Evolutionary conservation across 2,329 filamentous ascomycete genomes (phyloP).

Genomic region (Sclerotinia trifoliorum): DNA sequence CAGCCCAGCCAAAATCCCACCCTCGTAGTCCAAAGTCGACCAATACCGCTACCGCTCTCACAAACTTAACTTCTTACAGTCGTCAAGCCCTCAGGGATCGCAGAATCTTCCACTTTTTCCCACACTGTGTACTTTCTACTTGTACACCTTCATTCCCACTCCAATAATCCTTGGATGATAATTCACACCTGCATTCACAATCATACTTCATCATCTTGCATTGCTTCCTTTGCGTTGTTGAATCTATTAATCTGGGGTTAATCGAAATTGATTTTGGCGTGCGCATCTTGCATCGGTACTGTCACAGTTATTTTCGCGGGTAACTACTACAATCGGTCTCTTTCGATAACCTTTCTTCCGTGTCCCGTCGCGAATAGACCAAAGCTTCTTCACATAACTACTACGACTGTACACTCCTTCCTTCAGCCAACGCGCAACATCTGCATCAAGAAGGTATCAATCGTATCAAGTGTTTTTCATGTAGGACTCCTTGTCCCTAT

Average conservation of each 20-base stretch:
- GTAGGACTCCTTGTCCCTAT: not conserved
- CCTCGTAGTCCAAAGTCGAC: not conserved
- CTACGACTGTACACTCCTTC: not conserved
- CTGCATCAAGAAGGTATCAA: conserved; percentile 9
- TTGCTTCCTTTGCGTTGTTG: conserved; percentile 10
- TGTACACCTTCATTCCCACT: not conserved
- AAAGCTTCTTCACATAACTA: conserved; percentile 10
- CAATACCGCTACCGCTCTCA: not conserved
- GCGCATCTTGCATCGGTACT: not conserved
- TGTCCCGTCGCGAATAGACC: conserved; percentile 16
- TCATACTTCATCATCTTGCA: conserved; percentile 15
- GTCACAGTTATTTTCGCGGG: not conserved
- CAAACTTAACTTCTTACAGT: not conserved
- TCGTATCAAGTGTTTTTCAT: conserved; percentile 6
- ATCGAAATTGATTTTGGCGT: not conserved
- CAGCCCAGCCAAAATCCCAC: not conserved
- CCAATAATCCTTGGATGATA: conserved; percentile 4
- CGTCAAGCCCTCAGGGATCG: conserved; percentile 21
- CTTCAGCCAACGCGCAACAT: conserved; percentile 8
- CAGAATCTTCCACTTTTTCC: conserved; percentile 15
- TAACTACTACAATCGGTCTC: not conserved
- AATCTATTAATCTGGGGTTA: conserved; percentile 5
- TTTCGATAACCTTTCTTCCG: conserved; percentile 15
- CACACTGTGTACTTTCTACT: not conserved
- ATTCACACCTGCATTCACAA: conserved; percentile 9